phyloP scores from a whole-genome alignment of 2,329 filamentous ascomycete species.

The Trichoderma polysporum region DNA sequence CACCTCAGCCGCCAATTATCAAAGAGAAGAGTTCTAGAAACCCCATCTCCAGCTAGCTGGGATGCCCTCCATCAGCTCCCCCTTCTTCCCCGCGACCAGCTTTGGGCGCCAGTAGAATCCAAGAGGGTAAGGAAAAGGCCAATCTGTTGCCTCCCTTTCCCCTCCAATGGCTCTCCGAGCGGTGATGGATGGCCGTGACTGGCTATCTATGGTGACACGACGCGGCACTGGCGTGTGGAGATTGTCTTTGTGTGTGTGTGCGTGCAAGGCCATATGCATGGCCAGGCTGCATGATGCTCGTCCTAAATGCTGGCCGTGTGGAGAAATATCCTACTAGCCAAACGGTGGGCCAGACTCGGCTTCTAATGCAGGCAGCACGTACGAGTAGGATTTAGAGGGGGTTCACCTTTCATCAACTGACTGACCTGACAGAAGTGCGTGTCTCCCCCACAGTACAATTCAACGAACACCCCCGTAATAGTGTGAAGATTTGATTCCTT shows the following conservation, averaged over 20 bases:
- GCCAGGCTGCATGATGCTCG: slow-evolving; percentile 11
- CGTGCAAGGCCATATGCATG: slow-evolving; percentile 6
- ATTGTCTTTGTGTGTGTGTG: neutral
- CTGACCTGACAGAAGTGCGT: neutral
- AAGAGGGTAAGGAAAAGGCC: neutral
- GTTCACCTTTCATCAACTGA: slow-evolving; percentile 10
- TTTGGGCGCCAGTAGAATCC: slow-evolving; percentile 1
- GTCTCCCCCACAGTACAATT: slow-evolving; percentile 5
- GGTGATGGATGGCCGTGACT: slow-evolving; percentile 14
- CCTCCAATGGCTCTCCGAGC: neutral
- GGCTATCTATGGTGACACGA: slow-evolving; percentile 21
- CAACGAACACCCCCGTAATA: slow-evolving; percentile 6
- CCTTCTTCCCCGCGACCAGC: slow-evolving; percentile 13
- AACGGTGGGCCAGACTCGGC: neutral
- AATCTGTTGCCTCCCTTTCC: neutral
- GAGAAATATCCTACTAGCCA: slow-evolving; percentile 6
- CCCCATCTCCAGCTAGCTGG: slow-evolving; percentile 1
- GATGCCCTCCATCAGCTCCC: slow-evolving; percentile 4
- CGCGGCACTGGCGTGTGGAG: slow-evolving; percentile 20
- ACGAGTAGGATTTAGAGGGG: slow-evolving; percentile 4
- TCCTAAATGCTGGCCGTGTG: slow-evolving; percentile 13
- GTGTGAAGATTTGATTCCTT: neutral
- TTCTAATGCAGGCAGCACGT: slow-evolving; percentile 4
- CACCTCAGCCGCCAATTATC: slow-evolving; percentile 1
- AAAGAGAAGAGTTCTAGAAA: slow-evolving; percentile 20